Evolutionary conservation across 371 early-diverging fungal genomes (phyloP).

Genomic region (Mortierella sp.): DNA sequence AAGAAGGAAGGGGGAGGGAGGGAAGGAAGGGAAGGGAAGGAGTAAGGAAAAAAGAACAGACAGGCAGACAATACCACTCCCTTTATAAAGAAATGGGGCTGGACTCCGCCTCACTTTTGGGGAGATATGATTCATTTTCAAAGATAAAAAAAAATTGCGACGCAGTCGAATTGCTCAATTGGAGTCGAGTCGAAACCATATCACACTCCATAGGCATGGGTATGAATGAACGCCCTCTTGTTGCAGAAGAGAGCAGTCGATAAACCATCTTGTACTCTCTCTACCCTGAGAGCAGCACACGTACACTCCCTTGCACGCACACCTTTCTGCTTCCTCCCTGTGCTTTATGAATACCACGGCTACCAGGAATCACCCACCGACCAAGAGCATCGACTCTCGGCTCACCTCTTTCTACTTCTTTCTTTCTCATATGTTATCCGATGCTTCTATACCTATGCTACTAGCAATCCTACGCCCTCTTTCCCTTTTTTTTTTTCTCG

Average conservation of each 20-base stretch:
- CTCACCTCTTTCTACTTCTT: not conserved
- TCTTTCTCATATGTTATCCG: not conserved
- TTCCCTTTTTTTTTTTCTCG: not conserved
- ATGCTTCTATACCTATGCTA: not conserved
- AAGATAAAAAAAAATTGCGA: not conserved
- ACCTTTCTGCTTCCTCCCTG: not conserved
- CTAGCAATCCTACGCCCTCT: not conserved
- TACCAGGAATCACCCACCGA: not conserved
- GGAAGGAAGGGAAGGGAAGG: constrained; percentile 1
- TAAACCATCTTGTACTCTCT: not conserved
- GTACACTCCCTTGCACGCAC: not conserved
- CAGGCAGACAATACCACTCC: not conserved
- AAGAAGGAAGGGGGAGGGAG: not conserved
- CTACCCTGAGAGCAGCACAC: not conserved
- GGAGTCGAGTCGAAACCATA: not conserved
- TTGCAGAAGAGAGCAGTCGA: not conserved
- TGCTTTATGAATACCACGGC: not conserved
- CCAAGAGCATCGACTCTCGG: not conserved
- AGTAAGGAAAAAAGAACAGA: constrained; percentile 2
- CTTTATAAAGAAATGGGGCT: not conserved
- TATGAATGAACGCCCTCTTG: not conserved
- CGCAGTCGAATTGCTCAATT: constrained; percentile 9
- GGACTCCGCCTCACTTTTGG: not conserved
- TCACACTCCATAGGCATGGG: not conserved
- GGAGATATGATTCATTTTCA: not conserved